A percentile compares a stretch with the other conserved stretches of the same genome.
Conservation (phyloP, 495 filamentous ascomycete species). For the Penicillium goetzii region DNA sequence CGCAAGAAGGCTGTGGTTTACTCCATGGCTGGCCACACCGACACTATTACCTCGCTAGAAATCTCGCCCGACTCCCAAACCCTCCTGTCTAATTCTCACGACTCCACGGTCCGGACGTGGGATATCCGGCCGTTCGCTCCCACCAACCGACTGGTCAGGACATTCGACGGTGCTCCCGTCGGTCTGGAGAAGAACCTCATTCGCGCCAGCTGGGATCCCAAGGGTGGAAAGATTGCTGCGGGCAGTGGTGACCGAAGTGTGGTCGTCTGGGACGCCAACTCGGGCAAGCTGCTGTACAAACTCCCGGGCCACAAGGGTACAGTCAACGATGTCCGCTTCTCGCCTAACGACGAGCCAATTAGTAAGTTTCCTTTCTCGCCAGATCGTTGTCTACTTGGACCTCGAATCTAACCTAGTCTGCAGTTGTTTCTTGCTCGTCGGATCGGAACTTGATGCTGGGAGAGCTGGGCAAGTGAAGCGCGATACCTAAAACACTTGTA, state of each 20-base stretch:
- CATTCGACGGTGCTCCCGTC: constrained; percentile 84
- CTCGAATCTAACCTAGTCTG: constrained; percentile 25
- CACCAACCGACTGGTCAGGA: constrained; percentile 76
- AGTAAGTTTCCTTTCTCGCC: constrained; percentile 62
- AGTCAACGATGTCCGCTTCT: constrained; percentile 93
- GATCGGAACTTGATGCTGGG: constrained; percentile 79
- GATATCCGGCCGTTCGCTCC: constrained; percentile 95
- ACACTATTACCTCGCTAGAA: constrained; percentile 87
- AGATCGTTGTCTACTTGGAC: neutral
- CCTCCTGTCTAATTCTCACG: constrained; percentile 89
- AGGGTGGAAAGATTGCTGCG: constrained; percentile 82
- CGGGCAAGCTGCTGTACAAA: constrained; percentile 88
- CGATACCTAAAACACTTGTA: constrained; percentile 21
- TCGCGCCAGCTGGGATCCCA: constrained; percentile 86
- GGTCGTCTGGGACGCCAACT: constrained; percentile 84
- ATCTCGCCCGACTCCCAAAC: constrained; percentile 91
- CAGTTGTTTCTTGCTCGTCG: constrained; percentile 85
- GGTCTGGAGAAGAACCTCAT: constrained; percentile 93
- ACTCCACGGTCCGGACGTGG: constrained; percentile 93
- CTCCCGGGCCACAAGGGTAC: constrained; percentile 93
- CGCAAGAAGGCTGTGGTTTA: constrained; percentile 88
- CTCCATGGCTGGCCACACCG: constrained; percentile 84
- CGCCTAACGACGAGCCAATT: constrained; percentile 79
- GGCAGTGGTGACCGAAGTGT: constrained; percentile 90
- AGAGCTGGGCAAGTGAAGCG: constrained; percentile 64